These are phyloP conservation scores for Chlorociboria aeruginascens DNA, from an alignment of 495 filamentous ascomycete species.

Conservation along the genomic window DNA sequence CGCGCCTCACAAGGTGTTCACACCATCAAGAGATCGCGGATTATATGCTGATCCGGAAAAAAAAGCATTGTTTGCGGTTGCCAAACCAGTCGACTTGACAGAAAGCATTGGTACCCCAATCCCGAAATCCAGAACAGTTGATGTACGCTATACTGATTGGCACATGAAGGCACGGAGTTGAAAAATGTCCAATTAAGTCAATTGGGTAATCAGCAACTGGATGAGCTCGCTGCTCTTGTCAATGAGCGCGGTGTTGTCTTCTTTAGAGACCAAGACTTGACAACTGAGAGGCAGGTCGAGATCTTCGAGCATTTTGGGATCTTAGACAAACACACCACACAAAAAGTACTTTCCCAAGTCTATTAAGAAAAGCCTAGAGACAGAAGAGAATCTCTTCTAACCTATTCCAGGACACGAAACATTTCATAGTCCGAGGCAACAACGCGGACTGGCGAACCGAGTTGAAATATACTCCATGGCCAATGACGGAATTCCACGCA, in stretches of 20 bases:
- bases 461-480: slow-evolving; percentile 29
- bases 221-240: slow-evolving; percentile 34
- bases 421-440: no score
- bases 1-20: slow-evolving; percentile 26
- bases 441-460: slow-evolving; percentile 28
- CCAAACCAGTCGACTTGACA: slow-evolving; percentile 35
- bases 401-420: slow-evolving; percentile 16
- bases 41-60: slow-evolving; percentile 40
- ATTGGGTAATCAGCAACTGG: slow-evolving; percentile 27
- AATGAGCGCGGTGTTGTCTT: slow-evolving; percentile 35
- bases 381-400: background rate
- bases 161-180: slow-evolving; percentile 27
- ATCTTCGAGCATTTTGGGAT: slow-evolving; percentile 40
- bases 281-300: slow-evolving; percentile 35
- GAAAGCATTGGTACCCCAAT: slow-evolving; percentile 29
- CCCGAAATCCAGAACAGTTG: background rate
- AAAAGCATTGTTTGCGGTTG: slow-evolving; percentile 33
- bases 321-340: slow-evolving; percentile 36
- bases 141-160: slow-evolving; percentile 4
- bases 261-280: slow-evolving; percentile 37
- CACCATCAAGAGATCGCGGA: slow-evolving; percentile 35
- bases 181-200: slow-evolving; percentile 34
- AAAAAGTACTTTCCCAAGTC: slow-evolving; percentile 23
- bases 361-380: slow-evolving; percentile 8
- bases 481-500: slow-evolving; percentile 37